Evolutionary conservation across 129 eudicot genomes (phyloP).

Genomic region (Erigeron canadensis): DNA sequence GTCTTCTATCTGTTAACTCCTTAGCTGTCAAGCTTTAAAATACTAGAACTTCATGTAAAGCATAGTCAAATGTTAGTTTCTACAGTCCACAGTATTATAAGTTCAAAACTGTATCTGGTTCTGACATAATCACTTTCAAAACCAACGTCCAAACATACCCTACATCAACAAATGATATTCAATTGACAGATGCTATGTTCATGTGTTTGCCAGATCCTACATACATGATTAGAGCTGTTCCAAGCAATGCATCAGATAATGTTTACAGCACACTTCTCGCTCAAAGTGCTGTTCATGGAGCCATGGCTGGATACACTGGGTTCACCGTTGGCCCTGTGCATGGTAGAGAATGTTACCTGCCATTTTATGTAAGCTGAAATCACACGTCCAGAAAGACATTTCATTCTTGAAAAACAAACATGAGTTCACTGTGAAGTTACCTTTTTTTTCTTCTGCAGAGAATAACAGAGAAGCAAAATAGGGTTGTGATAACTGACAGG

Average conservation of each 20-base stretch:
- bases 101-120: background rate
- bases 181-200: background rate
- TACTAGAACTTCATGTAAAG: background rate
- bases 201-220: slow-evolving; percentile 71
- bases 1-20: background rate
- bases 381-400: background rate
- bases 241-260: slow-evolving; percentile 90
- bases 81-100: background rate
- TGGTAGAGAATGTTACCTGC: slow-evolving; percentile 79
- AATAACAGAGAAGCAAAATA: slow-evolving; percentile 65
- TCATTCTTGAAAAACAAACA: background rate
- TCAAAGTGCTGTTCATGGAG: slow-evolving; percentile 98
- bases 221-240: slow-evolving; percentile 95
- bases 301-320: slow-evolving; percentile 98
- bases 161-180: background rate
- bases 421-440: background rate
- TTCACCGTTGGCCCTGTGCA: slow-evolving; percentile 84
- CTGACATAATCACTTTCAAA: background rate
- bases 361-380: slow-evolving; percentile 67
- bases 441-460: slow-evolving; percentile 47
- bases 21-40: background rate
- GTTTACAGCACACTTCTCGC: slow-evolving; percentile 96
- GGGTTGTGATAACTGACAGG: slow-evolving; percentile 88
- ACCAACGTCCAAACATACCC: background rate
- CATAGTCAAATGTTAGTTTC: background rate